These are phyloP conservation scores for Metschnikowia colocasiae DNA, from an alignment of 805 yeast genomes.

Conservation along the genomic window DNA sequence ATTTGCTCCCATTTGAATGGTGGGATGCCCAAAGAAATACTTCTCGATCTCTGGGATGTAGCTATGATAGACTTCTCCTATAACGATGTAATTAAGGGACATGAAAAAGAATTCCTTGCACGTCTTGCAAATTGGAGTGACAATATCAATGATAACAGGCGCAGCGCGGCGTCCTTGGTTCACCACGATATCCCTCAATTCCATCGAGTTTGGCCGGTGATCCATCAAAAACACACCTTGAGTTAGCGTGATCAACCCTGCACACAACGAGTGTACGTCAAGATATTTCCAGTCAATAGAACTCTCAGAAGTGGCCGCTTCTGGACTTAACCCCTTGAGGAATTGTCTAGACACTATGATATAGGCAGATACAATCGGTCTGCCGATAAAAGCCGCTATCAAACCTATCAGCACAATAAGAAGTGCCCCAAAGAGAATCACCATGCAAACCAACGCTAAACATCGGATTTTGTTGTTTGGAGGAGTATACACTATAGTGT, in stretches of 20 bases:
- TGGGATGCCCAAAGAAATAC: slow-evolving; percentile 7
- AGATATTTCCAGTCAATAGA: slow-evolving; percentile 7
- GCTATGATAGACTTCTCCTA: slow-evolving; percentile 1
- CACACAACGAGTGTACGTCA: slow-evolving; percentile 10
- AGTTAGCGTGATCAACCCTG: slow-evolving; percentile 9
- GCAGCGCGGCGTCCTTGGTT: slow-evolving; percentile 7
- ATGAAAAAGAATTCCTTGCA: neutral
- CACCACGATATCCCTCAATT: slow-evolving; percentile 7
- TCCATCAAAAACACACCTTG: slow-evolving; percentile 2
- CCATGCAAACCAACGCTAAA: slow-evolving; percentile 39
- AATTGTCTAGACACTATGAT: neutral
- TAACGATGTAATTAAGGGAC: neutral
- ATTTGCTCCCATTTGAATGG: neutral
- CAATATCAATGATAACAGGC: neutral
- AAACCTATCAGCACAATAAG: slow-evolving; percentile 23
- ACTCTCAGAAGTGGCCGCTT: neutral
- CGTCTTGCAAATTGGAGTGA: neutral
- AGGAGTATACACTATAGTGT: slow-evolving; percentile 82
- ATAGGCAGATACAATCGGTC: slow-evolving; percentile 10
- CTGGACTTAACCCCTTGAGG: neutral
- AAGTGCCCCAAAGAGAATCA: slow-evolving; percentile 46
- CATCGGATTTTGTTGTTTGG: slow-evolving; percentile 67
- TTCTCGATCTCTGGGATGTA: slow-evolving; percentile 9
- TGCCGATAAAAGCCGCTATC: slow-evolving; percentile 28
- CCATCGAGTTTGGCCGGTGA: slow-evolving; percentile 4